These are phyloP conservation scores for Scleroderma bovista DNA, from an alignment of 768 basidiomycete species.

Conservation along the genomic window DNA sequence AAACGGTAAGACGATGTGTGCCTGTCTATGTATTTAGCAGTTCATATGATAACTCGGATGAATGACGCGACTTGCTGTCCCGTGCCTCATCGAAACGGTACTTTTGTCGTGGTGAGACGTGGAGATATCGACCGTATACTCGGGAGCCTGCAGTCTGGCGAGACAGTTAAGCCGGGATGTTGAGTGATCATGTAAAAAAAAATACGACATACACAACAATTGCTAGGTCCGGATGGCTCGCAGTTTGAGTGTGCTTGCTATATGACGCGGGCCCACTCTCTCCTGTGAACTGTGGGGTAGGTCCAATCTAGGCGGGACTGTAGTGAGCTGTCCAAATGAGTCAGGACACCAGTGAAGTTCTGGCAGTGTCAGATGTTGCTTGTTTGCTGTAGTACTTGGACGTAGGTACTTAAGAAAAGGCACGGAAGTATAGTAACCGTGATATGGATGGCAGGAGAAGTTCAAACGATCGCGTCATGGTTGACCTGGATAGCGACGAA, in stretches of 20 bases:
- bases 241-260: conserved; percentile 20
- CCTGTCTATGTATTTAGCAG: conserved; percentile 41
- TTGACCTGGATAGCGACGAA: too few species aligned
- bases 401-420: too few species aligned
- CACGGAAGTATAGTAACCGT: too few species aligned
- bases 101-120: conserved; percentile 87
- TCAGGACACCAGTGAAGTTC: too few species aligned
- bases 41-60: neutral
- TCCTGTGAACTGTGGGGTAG: too few species aligned
- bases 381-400: too few species aligned
- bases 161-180: neutral
- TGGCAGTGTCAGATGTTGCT: too few species aligned
- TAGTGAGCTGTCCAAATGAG: too few species aligned
- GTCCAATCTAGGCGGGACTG: too few species aligned
- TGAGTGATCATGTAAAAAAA: neutral
- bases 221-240: conserved; percentile 89
- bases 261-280: too few species aligned
- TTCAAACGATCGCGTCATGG: too few species aligned
- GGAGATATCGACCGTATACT: conserved; percentile 84
- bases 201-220: conserved; percentile 56
- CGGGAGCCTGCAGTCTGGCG: conserved; percentile 76
- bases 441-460: too few species aligned
- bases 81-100: conserved; percentile 93
- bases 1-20: conserved; percentile 68
- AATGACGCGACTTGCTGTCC: conserved; percentile 54